Conservation (phyloP, 192 early-diverging fungal genomes). For the Coemansia sp. region DNA sequence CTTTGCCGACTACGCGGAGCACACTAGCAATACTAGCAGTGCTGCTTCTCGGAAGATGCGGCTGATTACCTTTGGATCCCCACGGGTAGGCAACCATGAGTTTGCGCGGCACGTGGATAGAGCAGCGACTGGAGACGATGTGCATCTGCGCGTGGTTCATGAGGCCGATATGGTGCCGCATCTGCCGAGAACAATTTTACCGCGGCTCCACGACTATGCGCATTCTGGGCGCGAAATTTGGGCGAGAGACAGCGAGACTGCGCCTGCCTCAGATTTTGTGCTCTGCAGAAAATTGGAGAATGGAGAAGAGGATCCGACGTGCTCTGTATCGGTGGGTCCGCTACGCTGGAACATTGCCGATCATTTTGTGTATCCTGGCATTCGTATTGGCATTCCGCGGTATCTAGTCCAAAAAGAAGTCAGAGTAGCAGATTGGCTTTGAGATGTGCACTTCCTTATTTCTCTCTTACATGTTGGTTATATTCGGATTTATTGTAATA, state of each 20-base stretch:
- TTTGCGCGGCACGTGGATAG: slow-evolving; percentile 16
- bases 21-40: not conserved
- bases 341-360: slow-evolving; percentile 30
- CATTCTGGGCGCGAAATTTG: slow-evolving; percentile 36
- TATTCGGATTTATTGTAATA: too few species aligned
- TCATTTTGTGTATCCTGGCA: slow-evolving; percentile 43
- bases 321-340: slow-evolving; percentile 17
- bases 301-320: slow-evolving; percentile 2
- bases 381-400: slow-evolving; percentile 10
- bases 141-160: slow-evolving; percentile 31
- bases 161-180: slow-evolving; percentile 32
- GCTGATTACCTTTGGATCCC: slow-evolving; percentile 38
- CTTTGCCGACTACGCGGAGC: slow-evolving; percentile 15
- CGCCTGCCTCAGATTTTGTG: slow-evolving; percentile 6
- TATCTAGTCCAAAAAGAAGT: not conserved
- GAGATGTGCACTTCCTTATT: too few species aligned
- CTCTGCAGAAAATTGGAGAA: not conserved
- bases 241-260: slow-evolving; percentile 12
- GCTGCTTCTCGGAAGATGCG: not conserved
- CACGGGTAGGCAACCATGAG: slow-evolving; percentile 32
- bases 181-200: slow-evolving; percentile 17
- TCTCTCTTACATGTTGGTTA: not conserved
- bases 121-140: not conserved
- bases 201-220: slow-evolving; percentile 18
- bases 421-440: not conserved